These are phyloP conservation scores for Nelumbo lutea DNA, from an alignment of 164 flowering plant species.

Conservation along the genomic window DNA sequence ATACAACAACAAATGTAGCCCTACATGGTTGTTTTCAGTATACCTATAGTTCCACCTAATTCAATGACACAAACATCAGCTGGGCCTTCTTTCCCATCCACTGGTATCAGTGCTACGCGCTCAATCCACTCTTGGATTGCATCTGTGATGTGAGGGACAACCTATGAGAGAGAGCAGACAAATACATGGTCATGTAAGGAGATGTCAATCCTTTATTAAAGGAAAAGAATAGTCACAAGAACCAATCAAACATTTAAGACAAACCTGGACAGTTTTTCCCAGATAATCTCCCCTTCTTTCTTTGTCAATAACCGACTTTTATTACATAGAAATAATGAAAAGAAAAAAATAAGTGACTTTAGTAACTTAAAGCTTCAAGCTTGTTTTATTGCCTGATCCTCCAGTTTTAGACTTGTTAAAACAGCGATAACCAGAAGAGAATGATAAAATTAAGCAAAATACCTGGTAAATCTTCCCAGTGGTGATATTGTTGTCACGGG, in stretches of 20 bases:
- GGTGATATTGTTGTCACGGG: conserved; percentile 90
- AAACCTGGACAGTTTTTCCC: conserved; percentile 95
- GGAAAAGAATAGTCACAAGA: background rate
- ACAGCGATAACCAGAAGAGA: background rate
- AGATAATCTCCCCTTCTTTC: conserved; percentile 96
- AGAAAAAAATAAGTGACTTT: conserved; percentile 4
- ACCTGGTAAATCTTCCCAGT: conserved; percentile 96
- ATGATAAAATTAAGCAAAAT: conserved; percentile 4
- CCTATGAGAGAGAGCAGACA: conserved; percentile 29
- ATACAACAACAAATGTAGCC: background rate
- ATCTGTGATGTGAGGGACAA: conserved; percentile 92
- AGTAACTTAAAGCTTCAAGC: background rate
- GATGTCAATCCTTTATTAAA: background rate
- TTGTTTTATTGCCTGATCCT: background rate
- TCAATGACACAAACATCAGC: conserved; percentile 98
- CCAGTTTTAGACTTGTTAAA: background rate
- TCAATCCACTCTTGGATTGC: conserved; percentile 98
- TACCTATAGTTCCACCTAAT: conserved; percentile 98
- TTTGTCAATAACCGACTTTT: conserved; percentile 77
- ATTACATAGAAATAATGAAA: conserved; percentile 1
- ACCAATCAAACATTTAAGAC: background rate
- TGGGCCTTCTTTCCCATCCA: conserved; percentile 84
- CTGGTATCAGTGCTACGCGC: conserved; percentile 75
- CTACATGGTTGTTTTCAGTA: background rate
- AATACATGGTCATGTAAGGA: background rate